Percentiles rank a stretch among this genome's conserved stretches.
Evolutionary conservation across 2,329 filamentous ascomycete genomes (phyloP).

Genomic region (Colletotrichum costaricense): DNA sequence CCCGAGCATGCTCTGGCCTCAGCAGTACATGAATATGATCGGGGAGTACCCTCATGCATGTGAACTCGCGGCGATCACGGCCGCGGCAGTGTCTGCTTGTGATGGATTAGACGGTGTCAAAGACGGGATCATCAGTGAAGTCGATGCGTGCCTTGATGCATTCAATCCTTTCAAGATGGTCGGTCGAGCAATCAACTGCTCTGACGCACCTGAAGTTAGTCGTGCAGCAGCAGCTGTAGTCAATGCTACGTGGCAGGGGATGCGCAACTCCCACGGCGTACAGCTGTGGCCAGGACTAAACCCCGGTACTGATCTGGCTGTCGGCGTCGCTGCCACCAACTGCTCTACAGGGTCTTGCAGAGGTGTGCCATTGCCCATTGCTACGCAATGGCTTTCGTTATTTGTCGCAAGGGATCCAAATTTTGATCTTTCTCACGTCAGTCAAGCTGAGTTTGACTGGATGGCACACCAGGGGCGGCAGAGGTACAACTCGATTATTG

Average conservation of each 20-base stretch:
- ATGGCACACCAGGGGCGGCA: neutral
- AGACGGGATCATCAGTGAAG: slow-evolving; percentile 57
- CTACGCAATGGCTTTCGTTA: slow-evolving; percentile 38
- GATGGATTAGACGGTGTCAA: slow-evolving; percentile 58
- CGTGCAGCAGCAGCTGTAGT: slow-evolving; percentile 32
- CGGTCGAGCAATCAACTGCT: slow-evolving; percentile 3
- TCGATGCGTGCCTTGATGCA: slow-evolving; percentile 11
- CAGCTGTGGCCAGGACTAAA: slow-evolving; percentile 23
- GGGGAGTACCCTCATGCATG: slow-evolving; percentile 19
- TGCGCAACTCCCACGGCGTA: neutral
- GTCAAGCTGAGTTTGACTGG: slow-evolving; percentile 33
- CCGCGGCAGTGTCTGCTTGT: slow-evolving; percentile 57
- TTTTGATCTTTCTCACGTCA: slow-evolving; percentile 37
- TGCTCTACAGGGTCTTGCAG: neutral
- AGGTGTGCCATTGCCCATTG: slow-evolving; percentile 13
- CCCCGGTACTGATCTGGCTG: slow-evolving; percentile 31
- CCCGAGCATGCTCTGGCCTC: slow-evolving; percentile 25
- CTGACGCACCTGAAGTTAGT: neutral
- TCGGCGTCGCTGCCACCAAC: slow-evolving; percentile 9
- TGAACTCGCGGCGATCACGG: slow-evolving; percentile 46
- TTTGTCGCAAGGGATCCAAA: slow-evolving; percentile 43
- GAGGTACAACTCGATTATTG: slow-evolving; percentile 38
- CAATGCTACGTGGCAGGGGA: slow-evolving; percentile 37
- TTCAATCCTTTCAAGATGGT: slow-evolving; percentile 18
- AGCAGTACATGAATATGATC: slow-evolving; percentile 16